Evolutionary conservation across 129 eudicot species (phyloP).

Genomic region (Oenanthe sinensis): DNA sequence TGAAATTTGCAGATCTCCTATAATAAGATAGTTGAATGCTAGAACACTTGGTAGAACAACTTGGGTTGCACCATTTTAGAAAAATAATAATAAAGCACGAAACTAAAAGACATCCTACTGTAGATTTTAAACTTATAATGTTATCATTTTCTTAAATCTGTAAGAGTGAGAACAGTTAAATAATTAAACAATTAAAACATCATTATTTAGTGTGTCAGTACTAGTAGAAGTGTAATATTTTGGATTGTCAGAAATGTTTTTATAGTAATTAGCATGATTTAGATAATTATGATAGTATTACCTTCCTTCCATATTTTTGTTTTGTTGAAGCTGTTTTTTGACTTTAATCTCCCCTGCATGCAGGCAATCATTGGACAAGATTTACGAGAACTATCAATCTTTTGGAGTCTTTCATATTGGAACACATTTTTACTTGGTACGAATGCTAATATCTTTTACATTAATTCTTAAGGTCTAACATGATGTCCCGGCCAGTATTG

Average conservation of each 20-base stretch:
- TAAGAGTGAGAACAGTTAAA: neutral
- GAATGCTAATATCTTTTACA: slow-evolving; percentile 4
- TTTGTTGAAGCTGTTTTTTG: neutral
- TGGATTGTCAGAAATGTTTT: neutral
- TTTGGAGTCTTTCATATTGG: slow-evolving; percentile 96
- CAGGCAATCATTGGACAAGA: slow-evolving; percentile 58
- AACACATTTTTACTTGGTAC: slow-evolving; percentile 89
- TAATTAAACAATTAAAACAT: no score
- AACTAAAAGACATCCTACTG: neutral
- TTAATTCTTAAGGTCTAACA: no score
- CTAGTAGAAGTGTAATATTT: neutral
- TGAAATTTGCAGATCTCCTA: no score
- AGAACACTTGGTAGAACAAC: no score
- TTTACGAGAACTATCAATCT: slow-evolving; percentile 56
- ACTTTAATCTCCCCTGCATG: slow-evolving; percentile 11
- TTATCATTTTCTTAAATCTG: neutral
- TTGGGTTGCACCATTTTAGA: neutral
- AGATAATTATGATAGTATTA: neutral
- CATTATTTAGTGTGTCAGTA: neutral
- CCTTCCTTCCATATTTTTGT: neutral
- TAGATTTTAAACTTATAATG: no score
- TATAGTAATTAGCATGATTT: neutral
- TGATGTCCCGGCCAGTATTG: no score
- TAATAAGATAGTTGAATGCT: no score
- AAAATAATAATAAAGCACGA: no score